phyloP scores from a whole-genome alignment of 768 basidiomycete genomes.

The Rhizopogon vinicolor region DNA sequence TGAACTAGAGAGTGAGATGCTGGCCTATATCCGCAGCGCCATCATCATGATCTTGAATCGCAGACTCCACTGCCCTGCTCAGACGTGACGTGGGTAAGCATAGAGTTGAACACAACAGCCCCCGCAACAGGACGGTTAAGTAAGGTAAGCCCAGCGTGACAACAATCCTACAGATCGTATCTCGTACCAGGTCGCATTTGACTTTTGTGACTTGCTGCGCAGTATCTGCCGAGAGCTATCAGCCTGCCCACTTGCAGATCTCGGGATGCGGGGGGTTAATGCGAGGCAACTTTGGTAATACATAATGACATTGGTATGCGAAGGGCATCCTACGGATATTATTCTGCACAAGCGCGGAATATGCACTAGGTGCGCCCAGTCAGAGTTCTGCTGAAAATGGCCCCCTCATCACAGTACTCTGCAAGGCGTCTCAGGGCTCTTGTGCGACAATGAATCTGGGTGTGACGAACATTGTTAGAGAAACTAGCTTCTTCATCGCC shows the following conservation, averaged over 20 bases:
- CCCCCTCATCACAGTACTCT: conserved; percentile 66
- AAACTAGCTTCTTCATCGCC: conserved; percentile 95
- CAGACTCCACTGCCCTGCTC: conserved; percentile 37
- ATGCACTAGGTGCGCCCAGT: conserved; percentile 75
- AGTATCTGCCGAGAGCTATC: conserved; percentile 86
- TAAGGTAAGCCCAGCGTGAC: conserved; percentile 67
- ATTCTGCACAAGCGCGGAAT: conserved; percentile 73
- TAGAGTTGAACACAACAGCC: conserved; percentile 75
- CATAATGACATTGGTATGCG: conserved; percentile 89
- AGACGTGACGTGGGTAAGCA: conserved; percentile 75
- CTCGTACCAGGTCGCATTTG: conserved; percentile 80
- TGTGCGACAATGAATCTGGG: conserved; percentile 86
- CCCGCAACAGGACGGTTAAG: conserved; percentile 68
- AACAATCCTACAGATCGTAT: conserved; percentile 78
- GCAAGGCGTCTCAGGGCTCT: conserved; percentile 80
- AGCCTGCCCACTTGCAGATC: conserved; percentile 71
- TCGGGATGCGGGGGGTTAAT: conserved; percentile 62
- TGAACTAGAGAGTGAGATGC: too few species aligned
- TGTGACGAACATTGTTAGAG: conserved; percentile 93
- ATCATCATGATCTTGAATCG: conserved; percentile 65
- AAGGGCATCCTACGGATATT: conserved; percentile 83
- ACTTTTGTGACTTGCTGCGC: conserved; percentile 88
- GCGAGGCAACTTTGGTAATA: conserved; percentile 76
- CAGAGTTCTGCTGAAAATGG: conserved; percentile 63
- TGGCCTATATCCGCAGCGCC: conserved; percentile 62